Percentiles rank a stretch among this genome's conserved stretches.
Conservation (phyloP, 2,329 filamentous ascomycete genomes). For the Calonectria pteridis region DNA sequence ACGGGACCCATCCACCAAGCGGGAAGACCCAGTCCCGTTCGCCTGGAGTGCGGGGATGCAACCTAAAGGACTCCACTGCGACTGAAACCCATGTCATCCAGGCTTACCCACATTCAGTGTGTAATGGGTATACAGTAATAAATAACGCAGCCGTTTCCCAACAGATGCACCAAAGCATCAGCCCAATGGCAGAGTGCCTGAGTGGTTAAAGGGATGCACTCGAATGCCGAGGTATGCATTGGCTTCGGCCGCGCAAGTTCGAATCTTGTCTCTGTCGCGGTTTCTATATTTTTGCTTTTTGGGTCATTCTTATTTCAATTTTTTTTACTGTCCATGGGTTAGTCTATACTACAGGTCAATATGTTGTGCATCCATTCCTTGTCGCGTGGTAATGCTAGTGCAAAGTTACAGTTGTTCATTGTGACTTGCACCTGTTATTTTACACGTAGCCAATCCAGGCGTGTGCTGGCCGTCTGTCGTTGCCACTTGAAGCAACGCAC, state of each 20-base stretch:
- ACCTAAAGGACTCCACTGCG: neutral
- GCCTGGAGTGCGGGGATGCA: neutral
- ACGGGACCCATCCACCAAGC: neutral
- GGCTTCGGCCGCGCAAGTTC: conserved; percentile 36
- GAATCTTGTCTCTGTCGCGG: conserved; percentile 36
- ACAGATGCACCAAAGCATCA: neutral
- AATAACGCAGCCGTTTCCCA: neutral
- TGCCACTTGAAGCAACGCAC: neutral
- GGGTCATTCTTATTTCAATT: neutral
- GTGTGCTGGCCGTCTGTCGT: too few species aligned
- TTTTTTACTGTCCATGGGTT: neutral
- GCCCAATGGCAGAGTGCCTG: conserved; percentile 29
- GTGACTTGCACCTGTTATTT: neutral
- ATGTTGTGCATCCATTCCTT: neutral
- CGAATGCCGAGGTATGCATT: conserved; percentile 29
- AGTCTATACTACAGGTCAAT: too few species aligned
- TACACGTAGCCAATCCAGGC: neutral
- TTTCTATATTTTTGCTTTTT: conserved; percentile 4
- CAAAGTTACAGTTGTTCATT: neutral
- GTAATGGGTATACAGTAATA: neutral
- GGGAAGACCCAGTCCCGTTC: neutral
- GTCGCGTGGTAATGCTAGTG: neutral
- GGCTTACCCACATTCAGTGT: neutral
- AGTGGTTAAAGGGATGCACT: conserved; percentile 36
- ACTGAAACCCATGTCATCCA: neutral